Evolutionary conservation across 345 rosid genomes (phyloP), one percentile per base, ranked within the genome.

Genomic region (Balakata baccata): DNA sequence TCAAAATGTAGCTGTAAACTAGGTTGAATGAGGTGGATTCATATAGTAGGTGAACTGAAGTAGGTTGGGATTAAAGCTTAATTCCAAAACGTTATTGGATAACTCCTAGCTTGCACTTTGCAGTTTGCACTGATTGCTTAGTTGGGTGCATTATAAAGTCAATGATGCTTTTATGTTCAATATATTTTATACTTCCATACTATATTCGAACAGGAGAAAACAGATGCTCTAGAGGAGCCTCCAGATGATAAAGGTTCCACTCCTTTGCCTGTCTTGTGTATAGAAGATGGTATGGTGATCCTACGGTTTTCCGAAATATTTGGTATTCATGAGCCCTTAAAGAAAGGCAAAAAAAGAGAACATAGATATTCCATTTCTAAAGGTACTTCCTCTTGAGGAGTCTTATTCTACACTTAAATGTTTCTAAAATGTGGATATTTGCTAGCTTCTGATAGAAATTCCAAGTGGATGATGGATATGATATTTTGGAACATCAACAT

Each of bases 221-320:
- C 74, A 66, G 89, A 84, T 81, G 72, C 76, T 47, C 22, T 77
- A 53, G 85, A 85, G 78, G 89, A 70, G 75, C 68, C 72, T 39
- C 51, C 73, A 62, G 89, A 89, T 75, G 83, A 72, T 75, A 82
- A 83, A 76, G 84, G 71, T 59, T 77, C 86, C 65, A 66, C 90
- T 14, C 89, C 92, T 22, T 82, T 95, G 74, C 98, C 99, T 76
- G 84, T 92, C 56, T 81, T 92, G 78, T 95, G 88, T 78, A 77
- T 89, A 74, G 96, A 95, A 85, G 92, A 90, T 85, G 98, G 94
- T 49, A 78, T 78, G 83, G 97, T 87, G 69, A 91, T 92, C 74
- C 84, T 92, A 81, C 86, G 88, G 56, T 92, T 95, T 83, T 95
- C 99, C 17, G 92, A 95, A 87, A 95, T 95, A 75, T 95, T 95